Base-by-base conservation (phyloP, 805 yeast species). In the Hanseniaspora taiwanica region DNA sequence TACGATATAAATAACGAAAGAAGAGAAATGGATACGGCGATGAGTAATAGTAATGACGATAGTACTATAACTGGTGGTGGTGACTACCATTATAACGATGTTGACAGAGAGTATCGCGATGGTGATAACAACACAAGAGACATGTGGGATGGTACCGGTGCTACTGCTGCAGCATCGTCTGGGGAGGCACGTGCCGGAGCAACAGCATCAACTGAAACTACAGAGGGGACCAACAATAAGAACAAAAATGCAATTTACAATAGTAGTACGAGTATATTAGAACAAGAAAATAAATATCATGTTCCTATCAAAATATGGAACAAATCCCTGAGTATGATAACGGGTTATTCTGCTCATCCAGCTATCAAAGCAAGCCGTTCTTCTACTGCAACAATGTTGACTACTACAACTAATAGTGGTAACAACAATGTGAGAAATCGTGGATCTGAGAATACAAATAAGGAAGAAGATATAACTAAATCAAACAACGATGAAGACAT, bases 1-100 rank as follows among this genome's bases (percentile, higher is more conserved):
- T 89, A 89, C 63, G 79, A 81, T 48, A 81, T 87, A 52, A 87
- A 86, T 59, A 76, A 79, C 51, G 97, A 91, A 56, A 70, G 96
- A 50, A 70, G 93, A 46, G 76, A 76, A 35, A 70, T 84, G 74
- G 95, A 85, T 56, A 4, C 14, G 16, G 9, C 10, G 25, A 40
- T 71, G 72, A 46, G 50, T 75, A 38, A 40, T 12, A 38, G 32
- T 10, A 39, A 40, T 25, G n/a, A n/a, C n/a, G n/a, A n/a, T n/a
- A n/a, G n/a, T n/a, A n/a, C n/a, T n/a, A n/a, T n/a, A n/a, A n/a
- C n/a, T n/a, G n/a, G n/a, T n/a, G n/a, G n/a, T n/a, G n/a, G n/a
- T n/a, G n/a, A n/a, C n/a, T n/a, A n/a, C n/a, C n/a, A n/a, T n/a
- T n/a, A n/a, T n/a, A n/a, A n/a, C n/a, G n/a, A n/a, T n/a, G n/a